Evolutionary conservation across 1,139 yeast genomes (phyloP).

Genomic region (Yamadazyma atmosphaerica): DNA sequence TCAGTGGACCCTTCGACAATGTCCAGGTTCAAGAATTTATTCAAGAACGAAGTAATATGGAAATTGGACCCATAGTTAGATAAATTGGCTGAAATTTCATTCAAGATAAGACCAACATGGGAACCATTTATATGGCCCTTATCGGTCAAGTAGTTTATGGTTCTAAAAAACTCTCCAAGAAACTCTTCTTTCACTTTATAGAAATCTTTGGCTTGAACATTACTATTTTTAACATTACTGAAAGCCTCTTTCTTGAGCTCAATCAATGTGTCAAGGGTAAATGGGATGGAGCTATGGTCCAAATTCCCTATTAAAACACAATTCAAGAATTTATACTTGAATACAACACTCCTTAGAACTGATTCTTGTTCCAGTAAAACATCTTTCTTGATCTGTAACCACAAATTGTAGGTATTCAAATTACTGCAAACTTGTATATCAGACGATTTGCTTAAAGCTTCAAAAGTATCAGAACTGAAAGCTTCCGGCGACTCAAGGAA

Average conservation of each 20-base stretch:
- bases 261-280: conserved; percentile 12
- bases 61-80: conserved; percentile 26
- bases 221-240: conserved; percentile 21
- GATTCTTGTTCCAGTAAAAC: conserved; percentile 28
- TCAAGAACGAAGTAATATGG: conserved; percentile 23
- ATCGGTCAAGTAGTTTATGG: conserved; percentile 13
- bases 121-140: neutral
- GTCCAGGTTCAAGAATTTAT: conserved; percentile 9
- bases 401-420: conserved; percentile 13
- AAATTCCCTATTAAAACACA: conserved; percentile 15
- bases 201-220: conserved; percentile 25
- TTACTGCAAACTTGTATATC: neutral
- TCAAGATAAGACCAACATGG: conserved; percentile 6
- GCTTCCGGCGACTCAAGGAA: conserved; percentile 2
- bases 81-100: conserved; percentile 21
- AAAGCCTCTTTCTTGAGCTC: conserved; percentile 22
- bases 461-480: conserved; percentile 9
- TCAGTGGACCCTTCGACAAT: conserved; percentile 1
- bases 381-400: conserved; percentile 23
- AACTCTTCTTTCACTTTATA: conserved; percentile 47
- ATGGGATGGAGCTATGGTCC: neutral
- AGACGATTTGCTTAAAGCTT: conserved; percentile 7
- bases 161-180: conserved; percentile 32
- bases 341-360: conserved; percentile 23
- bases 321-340: conserved; percentile 38